phyloP scores from a whole-genome alignment of 2,329 filamentous ascomycete species.

The Ophiosphaerella narmari region DNA sequence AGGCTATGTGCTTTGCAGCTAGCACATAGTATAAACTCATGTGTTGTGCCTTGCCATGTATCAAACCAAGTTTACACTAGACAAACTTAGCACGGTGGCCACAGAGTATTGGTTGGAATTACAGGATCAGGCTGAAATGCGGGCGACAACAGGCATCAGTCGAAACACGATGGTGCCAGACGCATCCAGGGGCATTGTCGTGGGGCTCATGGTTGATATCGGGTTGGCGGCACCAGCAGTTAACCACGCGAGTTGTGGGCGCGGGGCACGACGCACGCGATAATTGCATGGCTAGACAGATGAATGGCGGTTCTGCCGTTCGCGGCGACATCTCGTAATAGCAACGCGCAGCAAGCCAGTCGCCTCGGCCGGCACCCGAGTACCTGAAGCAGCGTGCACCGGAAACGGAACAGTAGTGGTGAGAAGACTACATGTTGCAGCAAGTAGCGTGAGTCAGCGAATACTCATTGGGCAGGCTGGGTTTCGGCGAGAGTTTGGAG shows the following conservation, averaged over 20 bases:
- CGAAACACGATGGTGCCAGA: not conserved
- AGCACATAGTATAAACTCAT: too few relatives aligned
- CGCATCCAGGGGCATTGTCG: slow-evolving; percentile 6
- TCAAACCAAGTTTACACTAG: too few relatives aligned
- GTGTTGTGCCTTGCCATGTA: too few relatives aligned
- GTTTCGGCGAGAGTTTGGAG: slow-evolving; percentile 16
- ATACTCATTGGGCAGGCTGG: slow-evolving; percentile 23
- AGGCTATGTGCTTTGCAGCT: too few relatives aligned
- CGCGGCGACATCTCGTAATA: slow-evolving; percentile 15
- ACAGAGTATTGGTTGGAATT: too few relatives aligned
- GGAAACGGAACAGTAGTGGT: slow-evolving; percentile 1
- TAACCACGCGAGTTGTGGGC: slow-evolving; percentile 12
- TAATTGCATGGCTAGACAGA: slow-evolving; percentile 10
- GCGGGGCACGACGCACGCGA: slow-evolving; percentile 14
- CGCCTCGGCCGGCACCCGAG: slow-evolving; percentile 3
- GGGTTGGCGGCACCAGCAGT: slow-evolving; percentile 19
- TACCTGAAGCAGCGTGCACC: slow-evolving; percentile 18
- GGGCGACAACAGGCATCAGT: slow-evolving; percentile 8
- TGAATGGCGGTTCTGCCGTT: not conserved
- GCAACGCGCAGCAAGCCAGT: not conserved
- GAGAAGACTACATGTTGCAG: too few relatives aligned
- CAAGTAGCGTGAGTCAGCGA: too few relatives aligned
- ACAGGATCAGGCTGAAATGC: not conserved
- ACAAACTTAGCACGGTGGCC: too few relatives aligned
- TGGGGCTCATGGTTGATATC: slow-evolving; percentile 12